Evolutionary conservation across 192 early-diverging fungal species (phyloP).

Genomic region (Gonapodya sp.): DNA sequence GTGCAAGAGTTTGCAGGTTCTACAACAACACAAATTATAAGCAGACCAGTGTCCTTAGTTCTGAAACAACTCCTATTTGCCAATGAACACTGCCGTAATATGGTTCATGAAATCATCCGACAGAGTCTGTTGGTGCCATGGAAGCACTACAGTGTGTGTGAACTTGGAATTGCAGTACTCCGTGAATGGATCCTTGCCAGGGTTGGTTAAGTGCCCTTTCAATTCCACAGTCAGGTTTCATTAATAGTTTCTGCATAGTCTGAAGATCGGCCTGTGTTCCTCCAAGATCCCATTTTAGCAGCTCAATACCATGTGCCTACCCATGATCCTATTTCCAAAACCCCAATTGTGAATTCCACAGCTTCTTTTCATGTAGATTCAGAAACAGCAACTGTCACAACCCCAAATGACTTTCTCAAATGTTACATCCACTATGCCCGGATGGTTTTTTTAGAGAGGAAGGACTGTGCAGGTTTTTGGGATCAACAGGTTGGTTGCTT

Average conservation of each 20-base stretch:
- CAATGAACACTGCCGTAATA: conserved; percentile 52
- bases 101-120: conserved; percentile 65
- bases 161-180: conserved; percentile 55
- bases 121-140: conserved; percentile 60
- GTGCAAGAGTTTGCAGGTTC: background rate
- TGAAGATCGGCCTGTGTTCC: conserved; percentile 62
- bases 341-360: background rate
- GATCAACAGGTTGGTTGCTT: conserved; percentile 31
- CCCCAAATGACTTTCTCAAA: background rate
- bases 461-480: conserved; percentile 30
- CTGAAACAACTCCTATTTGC: conserved; percentile 47
- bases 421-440: background rate
- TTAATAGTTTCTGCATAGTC: conserved; percentile 23
- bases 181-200: conserved; percentile 46
- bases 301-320: background rate
- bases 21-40: background rate
- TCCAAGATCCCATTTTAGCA: conserved; percentile 27
- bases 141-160: conserved; percentile 51
- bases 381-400: background rate
- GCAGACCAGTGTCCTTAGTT: conserved; percentile 41
- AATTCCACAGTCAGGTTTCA: conserved; percentile 21
- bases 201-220: conserved; percentile 19
- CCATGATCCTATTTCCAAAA: background rate
- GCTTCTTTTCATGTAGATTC: background rate
- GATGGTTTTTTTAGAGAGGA: conserved; percentile 48